Evolutionary conservation across 1,284 basidiomycete genomes (phyloP).

Genomic region (Mrakiaceae sp.): DNA sequence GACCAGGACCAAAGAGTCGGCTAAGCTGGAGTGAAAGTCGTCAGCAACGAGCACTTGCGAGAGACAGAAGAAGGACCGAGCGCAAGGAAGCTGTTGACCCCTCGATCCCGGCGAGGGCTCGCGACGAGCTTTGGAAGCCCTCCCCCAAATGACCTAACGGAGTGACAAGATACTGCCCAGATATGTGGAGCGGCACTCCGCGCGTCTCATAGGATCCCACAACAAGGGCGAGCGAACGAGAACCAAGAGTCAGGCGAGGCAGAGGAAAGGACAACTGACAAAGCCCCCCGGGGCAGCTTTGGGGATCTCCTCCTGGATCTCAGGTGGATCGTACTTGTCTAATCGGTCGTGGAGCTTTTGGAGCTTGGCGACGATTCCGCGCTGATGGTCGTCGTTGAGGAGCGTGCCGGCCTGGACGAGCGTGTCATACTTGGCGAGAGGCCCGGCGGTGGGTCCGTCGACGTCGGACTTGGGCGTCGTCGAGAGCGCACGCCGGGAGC

Average conservation of each 20-base stretch:
- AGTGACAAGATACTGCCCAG: no score
- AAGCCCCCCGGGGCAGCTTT: conserved; percentile 25
- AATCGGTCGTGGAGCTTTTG: conserved; percentile 70
- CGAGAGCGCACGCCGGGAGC: no score
- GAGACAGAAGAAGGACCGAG: no score
- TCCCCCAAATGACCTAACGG: no score
- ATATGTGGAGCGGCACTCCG: no score
- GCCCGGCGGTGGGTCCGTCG: conserved; percentile 25
- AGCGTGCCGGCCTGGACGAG: conserved; percentile 62
- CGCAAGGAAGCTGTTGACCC: no score
- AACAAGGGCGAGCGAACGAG: no score
- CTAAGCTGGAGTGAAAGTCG: conserved; percentile 6
- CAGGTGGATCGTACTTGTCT: conserved; percentile 56
- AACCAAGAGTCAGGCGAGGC: conserved; percentile 15
- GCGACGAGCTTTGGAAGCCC: no score
- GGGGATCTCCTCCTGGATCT: conserved; percentile 39
- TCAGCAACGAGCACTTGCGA: not conserved
- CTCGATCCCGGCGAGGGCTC: no score
- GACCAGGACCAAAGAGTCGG: conserved; percentile 15
- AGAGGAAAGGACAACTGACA: conserved; percentile 23
- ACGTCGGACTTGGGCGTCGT: no score
- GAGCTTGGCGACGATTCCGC: conserved; percentile 66
- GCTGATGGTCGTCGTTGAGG: conserved; percentile 70
- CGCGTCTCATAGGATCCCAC: no score
- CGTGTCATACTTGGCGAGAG: conserved; percentile 58